phyloP scores from a whole-genome alignment of 1,284 basidiomycete species.

The Heliocybe sulcata region DNA sequence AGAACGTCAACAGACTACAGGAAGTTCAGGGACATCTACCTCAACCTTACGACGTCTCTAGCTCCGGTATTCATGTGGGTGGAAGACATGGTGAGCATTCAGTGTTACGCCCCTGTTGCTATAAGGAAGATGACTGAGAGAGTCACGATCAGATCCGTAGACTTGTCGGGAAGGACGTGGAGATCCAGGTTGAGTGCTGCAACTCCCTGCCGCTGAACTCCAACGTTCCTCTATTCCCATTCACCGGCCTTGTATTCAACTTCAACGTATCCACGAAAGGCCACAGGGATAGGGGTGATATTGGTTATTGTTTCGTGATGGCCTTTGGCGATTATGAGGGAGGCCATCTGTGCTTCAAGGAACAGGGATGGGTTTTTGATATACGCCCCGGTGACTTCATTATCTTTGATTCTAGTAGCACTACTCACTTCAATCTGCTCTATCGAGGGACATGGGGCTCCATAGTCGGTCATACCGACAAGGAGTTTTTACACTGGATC shows the following conservation, averaged over 20 bases:
- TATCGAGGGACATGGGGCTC: constrained; percentile 13
- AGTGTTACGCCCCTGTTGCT: no score
- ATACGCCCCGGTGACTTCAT: constrained; percentile 10
- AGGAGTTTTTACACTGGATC: constrained; percentile 6
- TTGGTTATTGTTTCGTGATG: constrained; percentile 15
- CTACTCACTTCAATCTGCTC: constrained; percentile 18
- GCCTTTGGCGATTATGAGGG: constrained; percentile 12
- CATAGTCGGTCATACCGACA: constrained; percentile 16
- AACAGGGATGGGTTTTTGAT: constrained; percentile 13
- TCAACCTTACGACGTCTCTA: neutral
- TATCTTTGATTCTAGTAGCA: constrained; percentile 12
- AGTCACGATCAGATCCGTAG: neutral
- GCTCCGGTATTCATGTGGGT: neutral
- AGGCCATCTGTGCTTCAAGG: constrained; percentile 15
- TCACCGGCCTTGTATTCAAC: constrained; percentile 18
- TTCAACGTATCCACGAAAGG: constrained; percentile 10
- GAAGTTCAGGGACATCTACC: neutral
- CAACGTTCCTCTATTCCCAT: constrained; percentile 12
- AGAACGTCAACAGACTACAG: neutral
- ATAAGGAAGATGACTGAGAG: neutral
- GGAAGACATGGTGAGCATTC: neutral
- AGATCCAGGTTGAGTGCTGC: neutral
- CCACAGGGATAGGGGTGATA: constrained; percentile 15
- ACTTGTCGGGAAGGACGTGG: neutral
- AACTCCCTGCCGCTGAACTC: constrained; percentile 10